These are phyloP conservation scores for Scenedesmus sp. DNA, from an alignment of 163 green algal genomes.

Conservation along the genomic window DNA sequence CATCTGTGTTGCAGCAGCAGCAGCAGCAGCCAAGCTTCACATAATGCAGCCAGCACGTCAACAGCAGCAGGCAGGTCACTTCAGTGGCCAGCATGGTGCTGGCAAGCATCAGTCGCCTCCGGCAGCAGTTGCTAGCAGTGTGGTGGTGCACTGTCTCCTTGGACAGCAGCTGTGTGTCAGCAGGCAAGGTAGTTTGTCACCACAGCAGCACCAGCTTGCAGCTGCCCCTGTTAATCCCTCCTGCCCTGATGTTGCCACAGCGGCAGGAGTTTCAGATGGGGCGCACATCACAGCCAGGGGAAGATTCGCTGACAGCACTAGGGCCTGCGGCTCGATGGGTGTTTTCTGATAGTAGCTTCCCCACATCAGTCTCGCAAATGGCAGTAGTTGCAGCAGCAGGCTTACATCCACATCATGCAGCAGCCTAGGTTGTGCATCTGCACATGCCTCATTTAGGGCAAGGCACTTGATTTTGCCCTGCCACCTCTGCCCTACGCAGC, in stretches of 20 bases:
- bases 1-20: neutral
- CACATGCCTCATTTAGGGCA: neutral
- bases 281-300: slow-evolving; percentile 62
- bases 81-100: neutral
- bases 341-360: slow-evolving; percentile 80
- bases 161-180: neutral
- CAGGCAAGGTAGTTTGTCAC: neutral
- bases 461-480: neutral
- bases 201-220: neutral
- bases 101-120: neutral
- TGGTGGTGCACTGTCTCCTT: neutral
- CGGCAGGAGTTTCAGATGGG: slow-evolving; percentile 72
- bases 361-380: slow-evolving; percentile 31
- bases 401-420: neutral
- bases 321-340: slow-evolving; percentile 55
- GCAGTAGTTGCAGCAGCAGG: neutral
- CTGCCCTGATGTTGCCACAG: slow-evolving; percentile 47
- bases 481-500: neutral
- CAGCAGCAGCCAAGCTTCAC: neutral
- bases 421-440: neutral
- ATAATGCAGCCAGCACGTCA: neutral
- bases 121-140: neutral
- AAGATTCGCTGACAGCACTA: slow-evolving; percentile 77
- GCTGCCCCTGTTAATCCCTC: slow-evolving; percentile 76
- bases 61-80: neutral